Base-by-base conservation (phyloP, 495 filamentous ascomycete genomes). In the Aspergillus biplanus region DNA sequence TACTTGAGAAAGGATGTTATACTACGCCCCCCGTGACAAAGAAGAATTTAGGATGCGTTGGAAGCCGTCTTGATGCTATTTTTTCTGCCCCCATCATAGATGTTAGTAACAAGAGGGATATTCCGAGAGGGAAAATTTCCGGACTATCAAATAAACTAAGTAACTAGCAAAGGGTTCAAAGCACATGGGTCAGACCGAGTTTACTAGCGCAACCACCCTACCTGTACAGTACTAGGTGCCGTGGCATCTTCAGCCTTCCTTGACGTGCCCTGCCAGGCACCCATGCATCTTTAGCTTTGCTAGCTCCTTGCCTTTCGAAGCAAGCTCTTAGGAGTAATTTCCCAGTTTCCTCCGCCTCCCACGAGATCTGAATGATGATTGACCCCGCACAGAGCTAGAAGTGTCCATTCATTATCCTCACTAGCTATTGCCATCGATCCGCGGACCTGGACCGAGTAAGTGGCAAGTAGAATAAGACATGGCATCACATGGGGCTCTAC, bases 401-500 rank as follows among this genome's bases (percentile, higher is more conserved):
- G 46, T 49, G 6, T 49, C 13, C 4, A 15, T 49, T 18, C 13
- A n/a, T 18, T 21, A 16, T 18, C 5, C 18, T 49, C 46, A 4
- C 15, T 18, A 8, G 15, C 46, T n/a, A 8, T 21, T 18, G 18
- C 18, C 15, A 49, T 49, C 46, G 46, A 49, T 8, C 46, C 46
- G 46, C 46, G 46, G 46, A 18, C 46, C 46, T 49, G n/a, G 46
- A 16, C 46, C 46, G 46, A 49, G 46, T n/a, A 49, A 7, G 7
- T 49, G 18, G 46, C 18, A 49, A 49, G 18, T 3, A 49, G 8
- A 21, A 49, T 49, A 8, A 49, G 15, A n/a, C n/a, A n/a, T 21
- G 18, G 15, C 46, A 49, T 49, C n/a, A 18, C 46, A 49, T 49
- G 46, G 46, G n/a, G 46, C 46, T 49, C 46, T 49, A 39, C 37